phyloP scores from a whole-genome alignment of 2,329 filamentous ascomycete species.

The Pseudopithomyces maydicus region DNA sequence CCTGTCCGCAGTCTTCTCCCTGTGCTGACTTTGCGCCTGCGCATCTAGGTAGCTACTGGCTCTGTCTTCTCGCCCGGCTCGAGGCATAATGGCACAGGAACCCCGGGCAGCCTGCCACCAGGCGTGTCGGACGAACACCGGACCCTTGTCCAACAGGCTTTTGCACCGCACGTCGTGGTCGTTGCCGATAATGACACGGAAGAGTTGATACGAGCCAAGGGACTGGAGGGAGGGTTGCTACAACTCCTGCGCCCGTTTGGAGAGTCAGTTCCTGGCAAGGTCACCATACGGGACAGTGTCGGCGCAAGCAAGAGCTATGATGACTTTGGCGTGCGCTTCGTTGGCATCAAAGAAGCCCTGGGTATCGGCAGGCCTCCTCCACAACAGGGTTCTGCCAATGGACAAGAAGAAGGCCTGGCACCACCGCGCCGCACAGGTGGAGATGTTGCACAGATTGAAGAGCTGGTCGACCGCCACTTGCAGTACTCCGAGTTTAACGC shows the following conservation, averaged over 20 bases:
- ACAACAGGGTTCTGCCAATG: slow-evolving; percentile 24
- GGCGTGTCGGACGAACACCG: slow-evolving; percentile 60
- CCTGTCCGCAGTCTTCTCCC: too few relatives aligned
- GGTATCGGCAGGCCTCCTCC: slow-evolving; percentile 33
- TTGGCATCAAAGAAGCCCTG: slow-evolving; percentile 65
- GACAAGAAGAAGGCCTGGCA: slow-evolving; percentile 28
- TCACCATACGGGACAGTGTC: slow-evolving; percentile 87
- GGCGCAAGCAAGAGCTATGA: slow-evolving; percentile 83
- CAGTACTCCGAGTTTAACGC: slow-evolving; percentile 69
- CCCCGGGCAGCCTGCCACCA: slow-evolving; percentile 46
- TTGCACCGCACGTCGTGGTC: slow-evolving; percentile 87
- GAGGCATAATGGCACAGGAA: slow-evolving; percentile 41
- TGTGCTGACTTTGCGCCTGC: too few relatives aligned
- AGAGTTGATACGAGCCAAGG: slow-evolving; percentile 78
- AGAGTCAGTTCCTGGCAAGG: slow-evolving; percentile 83
- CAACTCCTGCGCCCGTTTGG: slow-evolving; percentile 90
- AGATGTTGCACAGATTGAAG: slow-evolving; percentile 73
- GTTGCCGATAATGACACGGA: slow-evolving; percentile 88
- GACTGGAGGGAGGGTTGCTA: slow-evolving; percentile 79
- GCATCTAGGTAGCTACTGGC: slow-evolving; percentile 21
- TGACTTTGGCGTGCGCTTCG: slow-evolving; percentile 88
- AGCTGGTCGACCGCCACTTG: slow-evolving; percentile 79
- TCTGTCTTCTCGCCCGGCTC: slow-evolving; percentile 53
- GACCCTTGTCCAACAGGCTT: slow-evolving; percentile 77
- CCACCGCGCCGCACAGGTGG: slow-evolving; percentile 52